Percentiles rank a stretch among this genome's conserved stretches.
Conservation (phyloP, 169 alveolate species). For the Babesia gibsoni region DNA sequence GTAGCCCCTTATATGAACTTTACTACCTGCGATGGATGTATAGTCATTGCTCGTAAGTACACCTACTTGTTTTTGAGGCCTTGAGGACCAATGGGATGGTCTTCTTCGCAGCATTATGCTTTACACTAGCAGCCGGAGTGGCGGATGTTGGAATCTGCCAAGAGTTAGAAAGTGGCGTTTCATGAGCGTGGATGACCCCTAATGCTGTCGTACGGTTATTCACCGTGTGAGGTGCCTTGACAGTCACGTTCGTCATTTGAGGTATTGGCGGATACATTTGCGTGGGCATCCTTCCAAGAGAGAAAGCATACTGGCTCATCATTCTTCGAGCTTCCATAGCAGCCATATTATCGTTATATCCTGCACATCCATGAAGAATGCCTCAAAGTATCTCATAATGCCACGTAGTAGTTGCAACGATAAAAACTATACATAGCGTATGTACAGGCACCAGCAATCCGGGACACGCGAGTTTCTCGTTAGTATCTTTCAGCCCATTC, state of each 20-base stretch:
- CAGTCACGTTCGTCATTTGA: background rate
- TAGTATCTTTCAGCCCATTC: too few relatives aligned
- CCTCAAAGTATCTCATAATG: background rate
- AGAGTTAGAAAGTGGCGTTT: background rate
- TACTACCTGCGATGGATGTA: too few relatives aligned
- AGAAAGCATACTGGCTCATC: constrained; percentile 17
- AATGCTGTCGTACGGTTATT: background rate
- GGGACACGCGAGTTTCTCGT: too few relatives aligned
- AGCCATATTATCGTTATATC: constrained; percentile 53
- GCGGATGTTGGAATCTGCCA: constrained; percentile 19
- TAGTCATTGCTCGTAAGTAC: too few relatives aligned
- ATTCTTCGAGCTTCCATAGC: constrained; percentile 38
- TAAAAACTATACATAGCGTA: background rate
- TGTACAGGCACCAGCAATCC: too few relatives aligned
- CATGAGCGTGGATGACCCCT: background rate
- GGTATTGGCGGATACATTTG: background rate
- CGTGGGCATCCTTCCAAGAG: background rate
- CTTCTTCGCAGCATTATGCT: background rate
- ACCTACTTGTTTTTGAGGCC: background rate
- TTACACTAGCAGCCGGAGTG: background rate
- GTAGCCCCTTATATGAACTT: too few relatives aligned
- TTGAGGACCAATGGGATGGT: constrained; percentile 3
- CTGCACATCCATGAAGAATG: constrained; percentile 17
- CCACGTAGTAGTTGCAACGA: background rate
- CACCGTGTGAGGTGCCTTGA: too few relatives aligned